Conservation (phyloP, 2,329 filamentous ascomycete genomes). For the Alternaria dauci region DNA sequence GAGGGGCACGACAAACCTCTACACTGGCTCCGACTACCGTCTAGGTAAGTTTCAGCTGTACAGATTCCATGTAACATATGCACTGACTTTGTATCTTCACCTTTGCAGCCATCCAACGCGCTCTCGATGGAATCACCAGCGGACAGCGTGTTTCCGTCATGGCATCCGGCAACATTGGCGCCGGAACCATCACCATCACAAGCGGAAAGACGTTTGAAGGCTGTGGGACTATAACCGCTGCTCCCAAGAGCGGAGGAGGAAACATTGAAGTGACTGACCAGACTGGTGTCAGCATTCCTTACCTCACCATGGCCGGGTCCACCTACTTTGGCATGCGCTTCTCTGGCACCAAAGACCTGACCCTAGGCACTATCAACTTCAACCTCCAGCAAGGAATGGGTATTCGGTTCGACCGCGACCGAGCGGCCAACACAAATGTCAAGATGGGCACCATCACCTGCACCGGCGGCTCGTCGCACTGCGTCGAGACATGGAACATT, state of each 20-base stretch:
- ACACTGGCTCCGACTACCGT: constrained; percentile 63
- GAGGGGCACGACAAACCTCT: constrained; percentile 57
- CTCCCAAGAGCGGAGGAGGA: constrained; percentile 55
- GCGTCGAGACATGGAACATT: constrained; percentile 68
- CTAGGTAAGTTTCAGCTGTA: constrained; percentile 21
- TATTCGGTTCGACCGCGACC: constrained; percentile 66
- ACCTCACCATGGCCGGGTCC: constrained; percentile 65
- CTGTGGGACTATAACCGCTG: constrained; percentile 64
- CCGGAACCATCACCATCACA: constrained; percentile 60
- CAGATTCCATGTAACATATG: too few species aligned
- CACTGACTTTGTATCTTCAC: too few species aligned
- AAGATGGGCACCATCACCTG: constrained; percentile 63
- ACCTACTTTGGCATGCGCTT: constrained; percentile 67
- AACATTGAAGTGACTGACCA: constrained; percentile 64
- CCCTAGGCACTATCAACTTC: constrained; percentile 63
- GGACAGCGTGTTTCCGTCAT: constrained; percentile 65
- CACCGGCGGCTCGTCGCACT: constrained; percentile 63
- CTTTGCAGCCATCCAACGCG: constrained; percentile 60
- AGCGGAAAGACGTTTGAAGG: constrained; percentile 67
- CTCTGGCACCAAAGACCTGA: constrained; percentile 60
- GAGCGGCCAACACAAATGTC: constrained; percentile 62
- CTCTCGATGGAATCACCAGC: constrained; percentile 60
- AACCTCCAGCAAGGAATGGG: constrained; percentile 64
- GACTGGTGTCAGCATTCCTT: constrained; percentile 62
- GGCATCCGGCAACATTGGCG: constrained; percentile 64